phyloP scores from a whole-genome alignment of 192 early-diverging fungal species.

The Borealophlyctis nickersoniae region DNA sequence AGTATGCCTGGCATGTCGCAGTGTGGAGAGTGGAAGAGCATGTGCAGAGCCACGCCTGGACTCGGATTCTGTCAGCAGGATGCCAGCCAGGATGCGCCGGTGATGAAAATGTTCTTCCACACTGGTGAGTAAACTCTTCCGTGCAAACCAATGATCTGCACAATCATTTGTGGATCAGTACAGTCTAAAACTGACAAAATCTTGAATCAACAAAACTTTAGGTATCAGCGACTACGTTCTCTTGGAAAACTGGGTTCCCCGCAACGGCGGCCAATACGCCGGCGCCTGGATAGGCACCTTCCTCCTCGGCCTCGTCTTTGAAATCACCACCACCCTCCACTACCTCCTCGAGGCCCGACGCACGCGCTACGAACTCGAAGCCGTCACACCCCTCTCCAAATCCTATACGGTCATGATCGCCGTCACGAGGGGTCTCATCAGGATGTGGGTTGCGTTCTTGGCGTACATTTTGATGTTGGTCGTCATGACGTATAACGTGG shows the following conservation, averaged over 20 bases:
- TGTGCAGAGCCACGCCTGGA: slow-evolving; percentile 41
- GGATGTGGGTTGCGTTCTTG: slow-evolving; percentile 38
- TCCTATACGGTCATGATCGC: slow-evolving; percentile 14
- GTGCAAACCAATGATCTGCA: neutral
- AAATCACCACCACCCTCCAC: slow-evolving; percentile 34
- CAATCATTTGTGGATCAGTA: neutral
- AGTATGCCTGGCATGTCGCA: slow-evolving; percentile 64
- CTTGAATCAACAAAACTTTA: neutral
- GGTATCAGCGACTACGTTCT: slow-evolving; percentile 57
- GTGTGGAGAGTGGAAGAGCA: slow-evolving; percentile 45
- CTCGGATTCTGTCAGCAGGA: slow-evolving; percentile 9
- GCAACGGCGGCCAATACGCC: slow-evolving; percentile 44
- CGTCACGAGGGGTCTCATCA: slow-evolving; percentile 36
- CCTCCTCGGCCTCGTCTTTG: slow-evolving; percentile 50
- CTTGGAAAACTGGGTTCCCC: slow-evolving; percentile 61
- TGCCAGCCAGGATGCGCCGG: slow-evolving; percentile 29
- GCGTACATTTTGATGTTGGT: slow-evolving; percentile 60
- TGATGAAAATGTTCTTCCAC: slow-evolving; percentile 70
- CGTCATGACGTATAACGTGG: slow-evolving; percentile 65
- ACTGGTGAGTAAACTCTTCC: slow-evolving; percentile 8
- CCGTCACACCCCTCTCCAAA: neutral
- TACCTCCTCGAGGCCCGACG: neutral
- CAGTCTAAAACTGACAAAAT: neutral
- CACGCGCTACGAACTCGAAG: neutral
- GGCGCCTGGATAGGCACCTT: slow-evolving; percentile 53